Base-by-base conservation (phyloP, 2,329 filamentous ascomycete species). In the Apiospora pterosperma region DNA sequence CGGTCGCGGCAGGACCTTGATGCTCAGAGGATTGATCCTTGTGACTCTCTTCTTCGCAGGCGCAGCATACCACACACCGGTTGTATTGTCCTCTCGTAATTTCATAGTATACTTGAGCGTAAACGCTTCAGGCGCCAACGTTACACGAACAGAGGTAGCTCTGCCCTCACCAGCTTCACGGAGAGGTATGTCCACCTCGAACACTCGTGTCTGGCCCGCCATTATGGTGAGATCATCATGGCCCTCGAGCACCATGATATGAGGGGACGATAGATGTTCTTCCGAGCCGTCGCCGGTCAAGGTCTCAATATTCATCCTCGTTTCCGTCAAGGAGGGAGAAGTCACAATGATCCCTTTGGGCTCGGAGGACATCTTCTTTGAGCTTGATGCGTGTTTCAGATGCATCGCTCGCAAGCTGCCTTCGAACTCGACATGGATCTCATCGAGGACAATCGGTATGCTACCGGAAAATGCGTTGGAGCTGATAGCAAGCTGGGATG, bases 1-100 rank as follows among this genome's bases (percentile, higher is more conserved):
- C 34, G 95, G 96, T 69, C 96, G 92, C 1, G 96, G 95, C 63
- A 93, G 83, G 28, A 99, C 88, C 64, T 87, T 89, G 64, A 97
- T 85, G 2, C 80, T 79, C 38, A 85, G 81, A 10, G 85, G 78
- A 59, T 84, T 80, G 12, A 77, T 69, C 10, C 87, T 81, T 34
- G 82, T 77, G 23, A 86, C 75, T 34, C 78, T 80, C 65, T 82
- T 82, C 62, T 77, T 82, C 0, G 76, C 74, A 16, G 78, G 76
- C 3, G 76, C 76, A 7, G 78, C 76, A 65, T 84, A 84, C 87
- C 87, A 90, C 1, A 82, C 74, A 42, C 80, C 78, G 19, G 77
- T 73, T 1, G 75, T 73, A 25, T 76, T 79, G 11, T 76, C 76
- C 5, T 80, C 79, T 19, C 76, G 77, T 34, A 90, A 80, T 3